phyloP scores from a whole-genome alignment of 1,284 basidiomycete species.

The Trichosporon sp. region DNA sequence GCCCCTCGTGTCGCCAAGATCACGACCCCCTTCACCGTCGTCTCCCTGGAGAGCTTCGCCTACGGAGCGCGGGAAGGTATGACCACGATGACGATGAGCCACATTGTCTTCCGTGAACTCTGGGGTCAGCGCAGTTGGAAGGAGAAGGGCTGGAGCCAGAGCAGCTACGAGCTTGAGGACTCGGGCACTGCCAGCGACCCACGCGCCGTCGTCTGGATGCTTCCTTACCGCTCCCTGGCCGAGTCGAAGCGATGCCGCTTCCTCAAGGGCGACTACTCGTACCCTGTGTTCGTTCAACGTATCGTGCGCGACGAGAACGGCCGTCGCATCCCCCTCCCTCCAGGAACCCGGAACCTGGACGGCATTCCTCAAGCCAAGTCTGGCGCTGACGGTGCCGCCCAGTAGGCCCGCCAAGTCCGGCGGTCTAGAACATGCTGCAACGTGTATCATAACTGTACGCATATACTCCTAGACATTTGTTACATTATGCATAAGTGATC shows the following conservation, averaged over 20 bases:
- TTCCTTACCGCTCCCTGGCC: constrained; percentile 50
- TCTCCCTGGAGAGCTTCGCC: constrained; percentile 64
- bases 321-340: background rate
- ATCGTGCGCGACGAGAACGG: constrained; percentile 20
- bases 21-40: constrained; percentile 47
- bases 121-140: constrained; percentile 56
- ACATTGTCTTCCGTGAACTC: constrained; percentile 72
- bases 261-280: constrained; percentile 48
- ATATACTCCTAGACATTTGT: constrained; percentile 17
- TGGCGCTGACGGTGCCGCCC: background rate
- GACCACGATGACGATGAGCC: constrained; percentile 80
- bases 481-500: constrained; percentile 8
- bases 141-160: constrained; percentile 42
- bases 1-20: constrained; percentile 47
- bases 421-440: constrained; percentile 79
- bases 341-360: background rate
- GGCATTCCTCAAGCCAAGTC: background rate
- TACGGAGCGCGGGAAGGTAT: constrained; percentile 67
- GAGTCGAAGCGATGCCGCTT: constrained; percentile 53
- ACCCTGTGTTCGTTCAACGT: constrained; percentile 37
- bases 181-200: background rate
- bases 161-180: constrained; percentile 41
- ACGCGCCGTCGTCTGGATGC: constrained; percentile 44
- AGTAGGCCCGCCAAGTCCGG: background rate
- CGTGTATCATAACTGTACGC: constrained; percentile 25